Percentiles rank a stretch among this genome's conserved stretches.
These are phyloP conservation scores for Hypsizygus marmoreus DNA, from an alignment of 768 basidiomycete genomes.

Conservation along the genomic window DNA sequence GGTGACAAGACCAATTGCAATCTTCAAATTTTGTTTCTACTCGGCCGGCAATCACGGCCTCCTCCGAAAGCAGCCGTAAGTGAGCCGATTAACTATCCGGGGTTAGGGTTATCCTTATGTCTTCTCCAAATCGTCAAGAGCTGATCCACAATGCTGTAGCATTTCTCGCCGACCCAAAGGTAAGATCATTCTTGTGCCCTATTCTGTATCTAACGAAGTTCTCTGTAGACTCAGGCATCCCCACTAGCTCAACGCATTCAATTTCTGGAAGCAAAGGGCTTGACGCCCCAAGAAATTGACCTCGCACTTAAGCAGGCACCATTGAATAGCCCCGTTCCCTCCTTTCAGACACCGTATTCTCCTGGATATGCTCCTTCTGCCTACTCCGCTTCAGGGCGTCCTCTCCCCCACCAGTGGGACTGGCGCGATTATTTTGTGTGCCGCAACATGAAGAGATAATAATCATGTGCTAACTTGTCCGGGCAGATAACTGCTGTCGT, in stretches of 20 bases:
- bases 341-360: conserved; percentile 33
- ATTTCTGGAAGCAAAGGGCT: conserved; percentile 95
- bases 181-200: conserved; percentile 20
- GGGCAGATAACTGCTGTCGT: conserved; percentile 88
- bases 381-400: too few species aligned
- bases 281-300: conserved; percentile 84
- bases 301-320: conserved; percentile 72
- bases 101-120: conserved; percentile 22
- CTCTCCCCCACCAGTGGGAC: conserved; percentile 77
- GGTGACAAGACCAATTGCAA: conserved; percentile 8
- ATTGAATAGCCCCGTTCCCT: conserved; percentile 15
- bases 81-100: conserved; percentile 12
- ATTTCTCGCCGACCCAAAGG: conserved; percentile 87
- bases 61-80: conserved; percentile 22
- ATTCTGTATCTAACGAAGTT: conserved; percentile 8
- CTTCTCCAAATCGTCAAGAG: conserved; percentile 63
- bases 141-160: conserved; percentile 79
- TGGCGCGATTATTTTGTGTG: conserved; percentile 98
- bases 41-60: conserved; percentile 19
- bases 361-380: conserved; percentile 45
- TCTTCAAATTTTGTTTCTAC: conserved; percentile 19
- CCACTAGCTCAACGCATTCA: conserved; percentile 83
- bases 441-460: conserved; percentile 3
- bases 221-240: conserved; percentile 67
- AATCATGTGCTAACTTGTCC: conserved; percentile 25